These are phyloP conservation scores for Fomitopsis palustris DNA, from an alignment of 1,284 basidiomycete species.

Conservation along the genomic window DNA sequence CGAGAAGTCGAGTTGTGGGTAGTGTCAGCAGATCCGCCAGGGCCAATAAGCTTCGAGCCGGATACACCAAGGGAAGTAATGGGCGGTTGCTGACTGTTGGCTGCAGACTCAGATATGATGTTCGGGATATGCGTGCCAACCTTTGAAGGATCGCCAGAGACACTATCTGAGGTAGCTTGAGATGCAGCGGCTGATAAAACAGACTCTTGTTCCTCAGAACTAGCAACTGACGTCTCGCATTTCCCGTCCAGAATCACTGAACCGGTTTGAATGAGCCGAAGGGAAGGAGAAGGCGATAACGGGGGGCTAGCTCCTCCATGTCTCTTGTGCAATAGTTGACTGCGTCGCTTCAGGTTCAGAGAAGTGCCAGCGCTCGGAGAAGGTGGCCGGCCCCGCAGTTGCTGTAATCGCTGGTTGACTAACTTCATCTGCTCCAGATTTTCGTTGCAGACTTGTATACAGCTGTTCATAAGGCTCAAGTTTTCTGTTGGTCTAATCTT, in stretches of 20 bases:
- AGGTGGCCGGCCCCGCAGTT: neutral
- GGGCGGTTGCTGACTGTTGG: neutral
- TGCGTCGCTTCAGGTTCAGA: neutral
- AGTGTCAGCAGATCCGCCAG: too few species aligned
- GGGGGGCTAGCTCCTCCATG: neutral
- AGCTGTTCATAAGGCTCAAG: neutral
- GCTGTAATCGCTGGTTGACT: neutral
- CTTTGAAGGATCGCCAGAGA: too few species aligned
- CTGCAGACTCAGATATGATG: neutral
- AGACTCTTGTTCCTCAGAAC: neutral
- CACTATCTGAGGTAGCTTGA: too few species aligned
- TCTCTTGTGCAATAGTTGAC: neutral
- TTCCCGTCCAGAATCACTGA: neutral
- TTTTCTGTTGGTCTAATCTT: neutral
- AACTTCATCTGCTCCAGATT: neutral
- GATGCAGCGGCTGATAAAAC: neutral
- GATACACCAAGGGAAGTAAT: neutral
- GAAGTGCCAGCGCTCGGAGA: neutral
- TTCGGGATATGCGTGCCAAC: too few species aligned
- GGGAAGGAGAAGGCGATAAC: neutral
- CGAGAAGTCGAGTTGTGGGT: neutral
- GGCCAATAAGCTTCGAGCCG: neutral
- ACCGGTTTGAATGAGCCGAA: neutral
- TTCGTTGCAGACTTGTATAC: neutral
- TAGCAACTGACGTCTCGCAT: neutral